Evolutionary conservation across 2,329 filamentous ascomycete species (phyloP).

Genomic region (Aschersonia sp.): DNA sequence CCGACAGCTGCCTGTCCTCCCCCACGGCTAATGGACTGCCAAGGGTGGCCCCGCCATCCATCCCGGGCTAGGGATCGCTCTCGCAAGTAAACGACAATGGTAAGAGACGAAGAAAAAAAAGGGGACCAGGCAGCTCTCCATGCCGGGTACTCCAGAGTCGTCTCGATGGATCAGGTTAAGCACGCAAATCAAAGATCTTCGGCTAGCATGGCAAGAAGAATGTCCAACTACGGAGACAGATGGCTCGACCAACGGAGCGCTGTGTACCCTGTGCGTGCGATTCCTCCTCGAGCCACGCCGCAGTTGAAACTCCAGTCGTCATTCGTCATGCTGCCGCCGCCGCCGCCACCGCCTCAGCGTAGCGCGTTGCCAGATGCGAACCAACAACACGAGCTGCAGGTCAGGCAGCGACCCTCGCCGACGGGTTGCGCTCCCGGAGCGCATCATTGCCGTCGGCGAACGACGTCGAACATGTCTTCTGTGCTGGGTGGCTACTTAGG

Average conservation of each 20-base stretch:
- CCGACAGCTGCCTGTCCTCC: not conserved
- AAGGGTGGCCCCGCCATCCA: too few relatives aligned
- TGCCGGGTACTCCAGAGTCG: too few relatives aligned
- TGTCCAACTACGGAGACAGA: not conserved
- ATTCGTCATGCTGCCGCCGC: too few relatives aligned
- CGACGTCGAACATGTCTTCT: not conserved
- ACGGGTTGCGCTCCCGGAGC: too few relatives aligned
- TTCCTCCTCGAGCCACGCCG: too few relatives aligned
- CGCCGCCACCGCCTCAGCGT: too few relatives aligned
- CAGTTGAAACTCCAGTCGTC: too few relatives aligned
- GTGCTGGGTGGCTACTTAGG: too few relatives aligned
- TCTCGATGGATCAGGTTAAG: not conserved
- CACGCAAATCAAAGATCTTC: not conserved
- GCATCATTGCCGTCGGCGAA: not conserved
- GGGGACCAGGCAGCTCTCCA: too few relatives aligned
- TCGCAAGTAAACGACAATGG: not conserved
- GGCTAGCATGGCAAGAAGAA: not conserved
- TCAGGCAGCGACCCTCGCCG: too few relatives aligned
- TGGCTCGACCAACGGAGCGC: not conserved
- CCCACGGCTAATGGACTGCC: not conserved
- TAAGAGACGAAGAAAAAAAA: not conserved
- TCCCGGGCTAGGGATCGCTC: not conserved
- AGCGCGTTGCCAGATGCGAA: too few relatives aligned
- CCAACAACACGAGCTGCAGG: too few relatives aligned
- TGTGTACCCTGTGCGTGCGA: not conserved